Conservation (phyloP, 2,329 filamentous ascomycete genomes). For the Paraphoma sp. region DNA sequence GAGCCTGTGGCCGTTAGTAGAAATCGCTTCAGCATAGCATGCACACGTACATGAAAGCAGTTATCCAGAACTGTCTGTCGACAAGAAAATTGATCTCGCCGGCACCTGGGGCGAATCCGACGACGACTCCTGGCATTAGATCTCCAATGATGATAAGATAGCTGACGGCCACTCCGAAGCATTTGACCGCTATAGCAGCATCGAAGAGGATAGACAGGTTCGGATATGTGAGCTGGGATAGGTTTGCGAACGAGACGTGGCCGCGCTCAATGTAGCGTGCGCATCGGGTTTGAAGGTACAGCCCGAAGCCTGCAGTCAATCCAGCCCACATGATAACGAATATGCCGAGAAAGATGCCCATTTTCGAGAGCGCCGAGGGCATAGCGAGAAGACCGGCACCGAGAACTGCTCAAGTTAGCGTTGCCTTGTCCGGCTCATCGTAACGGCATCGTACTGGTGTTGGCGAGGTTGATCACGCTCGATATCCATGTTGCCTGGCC, state of each 20-base stretch:
- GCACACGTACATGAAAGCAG: constrained; percentile 80
- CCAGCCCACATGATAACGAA: constrained; percentile 92
- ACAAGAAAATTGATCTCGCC: constrained; percentile 75
- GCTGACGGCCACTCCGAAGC: constrained; percentile 95
- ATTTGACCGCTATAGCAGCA: constrained; percentile 94
- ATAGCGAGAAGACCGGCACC: constrained; percentile 93
- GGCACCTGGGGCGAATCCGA: constrained; percentile 74
- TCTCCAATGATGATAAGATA: constrained; percentile 99
- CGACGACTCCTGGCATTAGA: constrained; percentile 92
- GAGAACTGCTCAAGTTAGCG: constrained; percentile 68
- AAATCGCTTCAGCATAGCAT: background rate
- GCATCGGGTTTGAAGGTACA: constrained; percentile 94
- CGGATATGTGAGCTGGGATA: constrained; percentile 95
- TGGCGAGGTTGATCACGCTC: constrained; percentile 93
- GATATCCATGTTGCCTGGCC: constrained; percentile 88
- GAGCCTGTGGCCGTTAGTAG: constrained; percentile 61
- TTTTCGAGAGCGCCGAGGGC: constrained; percentile 94
- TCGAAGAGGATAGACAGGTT: constrained; percentile 96
- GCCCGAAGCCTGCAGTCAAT: constrained; percentile 84
- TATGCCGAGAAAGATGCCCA: constrained; percentile 86
- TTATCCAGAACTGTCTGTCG: constrained; percentile 96
- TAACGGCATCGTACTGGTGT: constrained; percentile 75
- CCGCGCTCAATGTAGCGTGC: constrained; percentile 91
- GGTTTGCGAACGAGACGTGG: constrained; percentile 89
- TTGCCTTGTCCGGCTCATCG: background rate